Percentiles rank a stretch among this genome's conserved stretches.
These are phyloP conservation scores for Fusarium vanettenii DNA, from an alignment of 2,329 filamentous ascomycete species.

Conservation along the genomic window DNA sequence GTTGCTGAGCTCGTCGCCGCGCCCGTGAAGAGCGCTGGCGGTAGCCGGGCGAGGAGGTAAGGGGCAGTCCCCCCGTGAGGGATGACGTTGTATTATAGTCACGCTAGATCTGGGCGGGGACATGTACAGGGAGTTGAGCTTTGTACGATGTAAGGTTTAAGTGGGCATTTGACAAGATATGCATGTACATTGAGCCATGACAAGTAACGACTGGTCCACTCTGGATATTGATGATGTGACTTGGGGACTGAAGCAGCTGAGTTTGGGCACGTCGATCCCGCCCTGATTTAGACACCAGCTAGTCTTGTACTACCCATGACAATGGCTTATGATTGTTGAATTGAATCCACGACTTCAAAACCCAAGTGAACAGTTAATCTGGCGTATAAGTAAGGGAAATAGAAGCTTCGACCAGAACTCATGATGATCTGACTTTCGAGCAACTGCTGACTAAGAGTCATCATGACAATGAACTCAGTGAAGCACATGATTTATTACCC, in stretches of 20 bases:
- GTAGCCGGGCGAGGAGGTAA: slow-evolving; percentile 39
- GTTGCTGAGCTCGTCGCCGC: slow-evolving; percentile 47
- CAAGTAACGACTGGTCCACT: neutral
- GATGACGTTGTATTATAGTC: slow-evolving; percentile 42
- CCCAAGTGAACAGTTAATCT: neutral
- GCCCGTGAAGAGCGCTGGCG: slow-evolving; percentile 29
- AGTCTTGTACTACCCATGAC: neutral
- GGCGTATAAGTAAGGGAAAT: neutral
- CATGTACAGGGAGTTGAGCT: slow-evolving; percentile 37
- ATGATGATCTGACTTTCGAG: slow-evolving; percentile 7
- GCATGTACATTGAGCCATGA: slow-evolving; percentile 35
- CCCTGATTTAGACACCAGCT: neutral
- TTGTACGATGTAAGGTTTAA: slow-evolving; percentile 43
- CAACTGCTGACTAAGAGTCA: slow-evolving; percentile 32
- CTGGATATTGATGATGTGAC: neutral
- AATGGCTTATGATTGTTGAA: neutral
- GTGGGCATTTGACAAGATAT: slow-evolving; percentile 32
- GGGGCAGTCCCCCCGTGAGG: neutral
- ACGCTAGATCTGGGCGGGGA: slow-evolving; percentile 29
- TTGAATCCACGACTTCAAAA: neutral
- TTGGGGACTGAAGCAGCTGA: neutral
- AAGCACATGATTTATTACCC: slow-evolving; percentile 15
- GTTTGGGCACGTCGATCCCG: neutral
- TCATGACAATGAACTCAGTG: slow-evolving; percentile 15
- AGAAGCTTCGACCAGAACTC: neutral